Conservation (phyloP, 2,329 filamentous ascomycete species). For the Ceratocystis alfenasii region DNA sequence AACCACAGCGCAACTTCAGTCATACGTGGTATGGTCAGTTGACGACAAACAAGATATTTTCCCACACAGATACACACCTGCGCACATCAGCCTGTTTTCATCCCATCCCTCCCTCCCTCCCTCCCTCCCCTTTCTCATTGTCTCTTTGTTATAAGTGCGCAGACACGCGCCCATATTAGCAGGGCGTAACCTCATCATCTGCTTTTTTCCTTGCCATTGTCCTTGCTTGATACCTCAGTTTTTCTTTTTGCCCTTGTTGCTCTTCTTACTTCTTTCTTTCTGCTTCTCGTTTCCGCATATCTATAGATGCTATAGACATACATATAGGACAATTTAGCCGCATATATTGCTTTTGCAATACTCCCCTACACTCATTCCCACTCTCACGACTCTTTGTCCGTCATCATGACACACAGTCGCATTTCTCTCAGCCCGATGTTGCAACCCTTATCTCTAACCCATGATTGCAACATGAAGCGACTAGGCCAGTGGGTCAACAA, state of each 20-base stretch:
- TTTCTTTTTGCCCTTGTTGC: not conserved
- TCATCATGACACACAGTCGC: not conserved
- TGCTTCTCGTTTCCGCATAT: not conserved
- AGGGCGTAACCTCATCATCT: not conserved
- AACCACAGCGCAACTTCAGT: not conserved
- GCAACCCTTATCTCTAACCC: not conserved
- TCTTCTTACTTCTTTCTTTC: conserved; percentile 6
- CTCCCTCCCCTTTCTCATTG: not conserved
- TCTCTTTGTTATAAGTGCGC: not conserved
- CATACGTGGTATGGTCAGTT: not conserved
- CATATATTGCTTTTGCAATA: not conserved
- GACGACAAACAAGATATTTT: not conserved
- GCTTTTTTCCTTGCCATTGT: not conserved
- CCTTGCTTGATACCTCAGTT: not conserved
- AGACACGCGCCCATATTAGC: not conserved
- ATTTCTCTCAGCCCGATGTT: not conserved
- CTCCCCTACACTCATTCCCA: not conserved
- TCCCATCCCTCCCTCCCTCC: not conserved
- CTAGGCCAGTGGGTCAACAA: not conserved
- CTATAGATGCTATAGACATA: not conserved
- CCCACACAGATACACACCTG: not conserved
- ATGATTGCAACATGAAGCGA: not conserved
- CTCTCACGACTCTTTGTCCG: not conserved
- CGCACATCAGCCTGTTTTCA: not conserved
- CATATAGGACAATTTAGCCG: not conserved